Base-by-base conservation (phyloP, 164 flowering plant genomes). In the Aristolochia contorta region DNA sequence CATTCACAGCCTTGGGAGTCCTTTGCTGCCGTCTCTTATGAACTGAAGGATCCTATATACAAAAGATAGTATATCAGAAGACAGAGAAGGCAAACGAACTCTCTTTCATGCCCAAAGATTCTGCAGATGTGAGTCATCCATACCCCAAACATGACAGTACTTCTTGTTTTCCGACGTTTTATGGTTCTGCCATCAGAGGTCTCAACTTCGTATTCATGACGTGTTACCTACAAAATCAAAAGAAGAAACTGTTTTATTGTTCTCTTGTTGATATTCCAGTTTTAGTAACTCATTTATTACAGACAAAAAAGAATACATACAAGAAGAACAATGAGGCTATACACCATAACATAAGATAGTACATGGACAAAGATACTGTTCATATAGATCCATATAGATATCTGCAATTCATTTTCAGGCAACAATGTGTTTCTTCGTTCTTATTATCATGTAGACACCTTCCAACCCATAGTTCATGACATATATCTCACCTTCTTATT, bases 111-210 rank as follows among this genome's bases (percentile, higher is more conserved):
- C 47, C 3, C 15, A 25, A 45, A 14, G 13, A 33, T 33, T 20
- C 54, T 49, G 27, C 20, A 48, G 32, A 43, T 54, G 21, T 68
- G 30, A 23, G 15, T n/a, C 45, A 33, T 67, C 57, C 80, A 64
- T 68, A 88, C 99, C 86, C 72, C 95, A 79, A 90, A 85, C 97
- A 90, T 80, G 61, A 86, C 89, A 16, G 96, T 93, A 64, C 95
- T 88, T 73, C 70, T 89, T 25, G 96, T 87, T 72, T 85, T 92
- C 59, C 84, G 80, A 56, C 88, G 73, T 69, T 86, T 90, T 53
- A 88, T 75, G 53, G 84, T 89, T 71, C 83, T 77, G 56, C 94
- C 89, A 80, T 88, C 78, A 23, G 84, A 63, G 9, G 89, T 88
- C 72, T 90, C 97, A 74, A 88, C 85, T 76, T 93, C 97, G 76